Conservation (phyloP, 163 green algal species). For the Volvox carteri region DNA sequence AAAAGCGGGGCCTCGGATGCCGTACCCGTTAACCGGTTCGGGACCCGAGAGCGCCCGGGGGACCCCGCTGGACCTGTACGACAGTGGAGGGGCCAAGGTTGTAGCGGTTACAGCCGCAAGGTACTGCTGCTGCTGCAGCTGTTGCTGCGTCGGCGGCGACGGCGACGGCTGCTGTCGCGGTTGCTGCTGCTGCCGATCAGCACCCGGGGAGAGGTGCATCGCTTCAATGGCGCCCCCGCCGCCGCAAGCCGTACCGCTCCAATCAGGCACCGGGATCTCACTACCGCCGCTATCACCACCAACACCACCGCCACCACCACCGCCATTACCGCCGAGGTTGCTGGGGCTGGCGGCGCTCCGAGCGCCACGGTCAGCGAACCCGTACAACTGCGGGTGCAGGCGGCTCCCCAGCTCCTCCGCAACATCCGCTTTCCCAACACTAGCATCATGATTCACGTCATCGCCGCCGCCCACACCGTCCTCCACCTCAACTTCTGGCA, state of each 20-base stretch:
- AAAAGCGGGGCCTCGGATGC: not conserved
- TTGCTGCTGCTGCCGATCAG: not conserved
- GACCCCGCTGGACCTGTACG: not conserved
- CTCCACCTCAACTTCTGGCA: conserved; percentile 17
- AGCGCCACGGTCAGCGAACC: too few species aligned
- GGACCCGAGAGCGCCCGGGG: not conserved
- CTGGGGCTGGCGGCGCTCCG: too few species aligned
- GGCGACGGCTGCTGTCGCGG: not conserved
- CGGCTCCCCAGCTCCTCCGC: too few species aligned
- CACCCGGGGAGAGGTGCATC: not conserved
- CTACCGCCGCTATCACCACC: too few species aligned
- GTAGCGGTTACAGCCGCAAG: not conserved
- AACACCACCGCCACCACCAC: too few species aligned
- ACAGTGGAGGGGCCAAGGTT: not conserved
- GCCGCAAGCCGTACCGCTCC: too few species aligned
- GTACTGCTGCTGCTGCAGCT: not conserved
- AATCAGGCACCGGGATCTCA: too few species aligned
- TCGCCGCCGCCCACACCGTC: conserved; percentile 10
- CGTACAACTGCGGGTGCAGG: too few species aligned
- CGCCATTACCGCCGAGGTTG: too few species aligned
- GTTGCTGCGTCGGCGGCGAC: not conserved
- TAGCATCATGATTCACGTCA: not conserved
- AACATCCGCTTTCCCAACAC: too few species aligned
- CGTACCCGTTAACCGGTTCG: not conserved
- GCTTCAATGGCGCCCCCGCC: too few species aligned